A percentile compares a stretch with the other conserved stretches of the same genome.
Evolutionary conservation across 2,329 filamentous ascomycete genomes (phyloP).

Genomic region (Epicoccum nigrum): DNA sequence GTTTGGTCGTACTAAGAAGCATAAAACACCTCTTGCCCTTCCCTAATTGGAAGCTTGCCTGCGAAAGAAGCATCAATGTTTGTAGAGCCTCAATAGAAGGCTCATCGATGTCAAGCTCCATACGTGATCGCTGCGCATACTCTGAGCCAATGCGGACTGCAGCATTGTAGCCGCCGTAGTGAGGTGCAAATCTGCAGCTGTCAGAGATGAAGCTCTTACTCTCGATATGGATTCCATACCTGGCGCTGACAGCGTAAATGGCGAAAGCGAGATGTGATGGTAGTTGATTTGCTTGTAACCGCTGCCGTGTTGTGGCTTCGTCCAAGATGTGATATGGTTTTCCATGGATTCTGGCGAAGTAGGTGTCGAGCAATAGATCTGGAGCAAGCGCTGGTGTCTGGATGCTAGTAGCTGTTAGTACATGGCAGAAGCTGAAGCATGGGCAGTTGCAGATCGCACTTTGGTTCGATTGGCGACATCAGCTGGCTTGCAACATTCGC

Average conservation of each 20-base stretch:
- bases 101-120: slow-evolving; percentile 77
- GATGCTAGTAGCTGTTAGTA: slow-evolving; percentile 34
- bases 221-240: slow-evolving; percentile 38
- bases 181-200: slow-evolving; percentile 68
- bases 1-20: slow-evolving; percentile 68
- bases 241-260: slow-evolving; percentile 57
- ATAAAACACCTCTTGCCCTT: slow-evolving; percentile 87
- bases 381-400: slow-evolving; percentile 58
- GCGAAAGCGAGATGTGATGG: slow-evolving; percentile 58
- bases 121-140: slow-evolving; percentile 71
- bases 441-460: slow-evolving; percentile 30
- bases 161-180: slow-evolving; percentile 69
- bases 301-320: slow-evolving; percentile 74
- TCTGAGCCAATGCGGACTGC: slow-evolving; percentile 73
- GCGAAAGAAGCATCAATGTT: slow-evolving; percentile 74
- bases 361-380: slow-evolving; percentile 74
- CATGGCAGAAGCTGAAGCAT: slow-evolving; percentile 1
- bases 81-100: slow-evolving; percentile 80
- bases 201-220: slow-evolving; percentile 45
- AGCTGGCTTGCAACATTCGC: slow-evolving; percentile 38
- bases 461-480: slow-evolving; percentile 48
- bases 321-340: slow-evolving; percentile 84
- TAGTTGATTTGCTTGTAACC: slow-evolving; percentile 71
- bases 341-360: slow-evolving; percentile 78
- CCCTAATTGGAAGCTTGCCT: slow-evolving; percentile 77